Conservation (phyloP, 768 basidiomycete species). For the Mrakia hoshinonis region DNA sequence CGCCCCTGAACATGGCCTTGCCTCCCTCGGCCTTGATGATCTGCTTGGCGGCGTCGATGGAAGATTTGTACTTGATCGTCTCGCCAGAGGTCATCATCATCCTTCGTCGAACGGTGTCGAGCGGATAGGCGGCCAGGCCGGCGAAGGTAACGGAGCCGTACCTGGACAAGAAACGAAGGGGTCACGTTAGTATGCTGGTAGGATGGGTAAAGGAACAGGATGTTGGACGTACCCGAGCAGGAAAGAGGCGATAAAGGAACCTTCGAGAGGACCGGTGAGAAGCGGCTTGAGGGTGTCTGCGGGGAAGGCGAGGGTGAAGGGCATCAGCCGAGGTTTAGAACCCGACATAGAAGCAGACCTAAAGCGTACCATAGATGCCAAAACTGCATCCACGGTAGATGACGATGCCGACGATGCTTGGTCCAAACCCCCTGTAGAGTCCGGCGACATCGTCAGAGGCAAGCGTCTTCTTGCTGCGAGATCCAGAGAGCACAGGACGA, state of each 20-base stretch:
- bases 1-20: constrained; percentile 93
- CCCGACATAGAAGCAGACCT: not conserved
- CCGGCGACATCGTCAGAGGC: constrained; percentile 87
- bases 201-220: not conserved
- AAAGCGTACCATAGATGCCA: constrained; percentile 77
- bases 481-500: too few species aligned
- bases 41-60: constrained; percentile 92
- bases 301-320: not conserved
- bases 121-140: constrained; percentile 35
- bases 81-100: constrained; percentile 99
- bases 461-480: constrained; percentile 28
- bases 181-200: not conserved
- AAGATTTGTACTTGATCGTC: constrained; percentile 91
- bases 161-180: not conserved
- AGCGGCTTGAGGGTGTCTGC: constrained; percentile 59
- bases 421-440: constrained; percentile 99
- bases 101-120: constrained; percentile 70
- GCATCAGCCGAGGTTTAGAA: not conserved
- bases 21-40: constrained; percentile 85
- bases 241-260: constrained; percentile 96
- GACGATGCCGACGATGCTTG: constrained; percentile 97
- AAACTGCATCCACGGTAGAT: constrained; percentile 99
- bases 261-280: constrained; percentile 86
- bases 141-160: not conserved
- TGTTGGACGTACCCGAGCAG: constrained; percentile 51